Evolutionary conservation across 176 grass and related monocot species (phyloP).

Genomic region (Elaeis guineensis): DNA sequence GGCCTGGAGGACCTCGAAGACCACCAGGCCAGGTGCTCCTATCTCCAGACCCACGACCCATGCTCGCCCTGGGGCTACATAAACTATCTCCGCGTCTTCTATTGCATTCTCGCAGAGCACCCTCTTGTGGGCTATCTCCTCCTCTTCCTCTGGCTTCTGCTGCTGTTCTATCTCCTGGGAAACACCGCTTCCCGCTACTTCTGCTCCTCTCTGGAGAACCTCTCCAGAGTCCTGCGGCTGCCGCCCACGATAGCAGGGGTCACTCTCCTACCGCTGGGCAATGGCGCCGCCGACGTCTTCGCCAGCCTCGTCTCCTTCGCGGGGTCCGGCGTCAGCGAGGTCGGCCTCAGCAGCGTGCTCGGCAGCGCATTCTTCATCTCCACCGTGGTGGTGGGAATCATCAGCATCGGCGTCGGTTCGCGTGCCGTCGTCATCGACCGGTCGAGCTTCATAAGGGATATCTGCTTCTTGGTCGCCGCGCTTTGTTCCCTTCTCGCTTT

Average conservation of each 20-base stretch:
- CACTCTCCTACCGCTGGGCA: slow-evolving; percentile 73
- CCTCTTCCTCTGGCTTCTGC: slow-evolving; percentile 40
- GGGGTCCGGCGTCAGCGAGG: slow-evolving; percentile 12
- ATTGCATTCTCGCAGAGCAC: slow-evolving; percentile 29
- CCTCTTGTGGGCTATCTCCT: slow-evolving; percentile 32
- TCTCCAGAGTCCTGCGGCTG: slow-evolving; percentile 42
- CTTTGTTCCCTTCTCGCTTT: background rate
- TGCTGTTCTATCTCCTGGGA: slow-evolving; percentile 86
- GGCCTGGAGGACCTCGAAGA: slow-evolving; percentile 27
- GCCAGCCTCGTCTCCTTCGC: slow-evolving; percentile 72
- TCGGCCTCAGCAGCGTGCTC: slow-evolving; percentile 20
- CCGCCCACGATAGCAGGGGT: slow-evolving; percentile 63
- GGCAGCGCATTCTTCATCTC: slow-evolving; percentile 16
- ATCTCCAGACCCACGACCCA: slow-evolving; percentile 23
- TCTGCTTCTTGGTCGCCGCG: slow-evolving; percentile 8
- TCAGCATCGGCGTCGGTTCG: background rate
- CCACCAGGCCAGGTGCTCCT: slow-evolving; percentile 24
- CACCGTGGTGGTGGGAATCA: slow-evolving; percentile 6
- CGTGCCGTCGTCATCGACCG: slow-evolving; percentile 1
- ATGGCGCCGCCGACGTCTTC: slow-evolving; percentile 79
- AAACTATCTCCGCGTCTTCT: slow-evolving; percentile 62
- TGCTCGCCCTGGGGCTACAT: slow-evolving; percentile 56
- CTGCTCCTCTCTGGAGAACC: slow-evolving; percentile 46
- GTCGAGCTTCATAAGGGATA: slow-evolving; percentile 3
- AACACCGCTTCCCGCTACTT: slow-evolving; percentile 80